Evolutionary conservation across 23 red algal species (phyloP).

Genomic region (Pyropia haitanensis): DNA sequence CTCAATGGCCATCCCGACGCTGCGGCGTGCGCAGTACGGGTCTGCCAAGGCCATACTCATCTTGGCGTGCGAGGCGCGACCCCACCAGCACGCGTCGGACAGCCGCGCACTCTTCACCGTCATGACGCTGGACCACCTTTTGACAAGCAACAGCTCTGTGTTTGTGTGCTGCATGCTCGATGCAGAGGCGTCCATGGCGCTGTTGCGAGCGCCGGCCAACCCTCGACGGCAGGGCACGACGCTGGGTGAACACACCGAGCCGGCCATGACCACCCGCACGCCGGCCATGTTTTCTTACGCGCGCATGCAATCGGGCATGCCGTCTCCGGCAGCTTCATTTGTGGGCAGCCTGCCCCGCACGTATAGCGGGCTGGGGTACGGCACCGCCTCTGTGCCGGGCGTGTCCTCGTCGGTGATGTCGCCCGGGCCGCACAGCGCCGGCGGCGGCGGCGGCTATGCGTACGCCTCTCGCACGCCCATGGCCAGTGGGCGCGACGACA

Average conservation of each 20-base stretch:
- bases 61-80: slow-evolving; percentile 49
- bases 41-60: slow-evolving; percentile 54
- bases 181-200: slow-evolving; percentile 73
- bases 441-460: no score
- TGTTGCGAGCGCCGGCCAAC: slow-evolving; percentile 50
- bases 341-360: no score
- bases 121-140: slow-evolving; percentile 69
- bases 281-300: no score
- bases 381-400: no score
- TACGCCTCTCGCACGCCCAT: no score
- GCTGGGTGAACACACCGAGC: slow-evolving; percentile 4
- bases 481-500: no score
- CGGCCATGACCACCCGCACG: no score
- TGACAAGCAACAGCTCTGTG: slow-evolving; percentile 37
- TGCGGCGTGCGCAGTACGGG: slow-evolving; percentile 58
- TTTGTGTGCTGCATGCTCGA: slow-evolving; percentile 75
- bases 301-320: no score
- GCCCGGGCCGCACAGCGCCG: no score
- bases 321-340: no score
- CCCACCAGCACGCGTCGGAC: slow-evolving; percentile 51
- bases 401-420: no score
- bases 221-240: slow-evolving; percentile 42
- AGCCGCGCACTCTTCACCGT: slow-evolving; percentile 64
- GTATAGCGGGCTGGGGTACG: no score
- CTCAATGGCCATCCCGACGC: slow-evolving; percentile 36